Evolutionary conservation across 768 basidiomycete genomes (phyloP).

Genomic region (Psilocybe sp.): DNA sequence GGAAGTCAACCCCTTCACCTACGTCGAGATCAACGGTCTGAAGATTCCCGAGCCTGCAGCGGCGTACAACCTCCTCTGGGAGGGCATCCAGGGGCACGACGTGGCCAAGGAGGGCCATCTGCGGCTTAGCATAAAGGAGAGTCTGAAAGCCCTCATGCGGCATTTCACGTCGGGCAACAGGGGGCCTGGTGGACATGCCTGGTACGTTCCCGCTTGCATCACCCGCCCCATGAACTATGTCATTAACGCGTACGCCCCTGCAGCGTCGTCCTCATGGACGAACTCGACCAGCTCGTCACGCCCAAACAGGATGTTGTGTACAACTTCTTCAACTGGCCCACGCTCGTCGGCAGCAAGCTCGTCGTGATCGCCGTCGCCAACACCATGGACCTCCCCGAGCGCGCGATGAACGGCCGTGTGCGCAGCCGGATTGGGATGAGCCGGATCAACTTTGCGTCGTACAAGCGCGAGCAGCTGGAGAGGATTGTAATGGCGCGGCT

Average conservation of each 20-base stretch:
- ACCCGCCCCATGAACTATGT: too few relatives aligned
- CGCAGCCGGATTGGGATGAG: slow-evolving; percentile 89
- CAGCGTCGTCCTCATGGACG: slow-evolving; percentile 97
- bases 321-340: slow-evolving; percentile 99
- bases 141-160: slow-evolving; percentile 70
- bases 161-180: slow-evolving; percentile 71
- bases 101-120: slow-evolving; percentile 58
- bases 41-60: slow-evolving; percentile 90
- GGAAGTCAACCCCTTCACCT: slow-evolving; percentile 94
- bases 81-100: slow-evolving; percentile 83
- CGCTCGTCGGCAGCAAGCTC: slow-evolving; percentile 80
- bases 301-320: slow-evolving; percentile 98
- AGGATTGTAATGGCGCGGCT: slow-evolving; percentile 87
- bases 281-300: slow-evolving; percentile 95
- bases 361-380: slow-evolving; percentile 97
- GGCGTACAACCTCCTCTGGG: slow-evolving; percentile 91
- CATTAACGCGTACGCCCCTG: slow-evolving; percentile 5
- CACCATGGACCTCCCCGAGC: slow-evolving; percentile 96
- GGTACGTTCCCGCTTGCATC: too few relatives aligned
- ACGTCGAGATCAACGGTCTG: slow-evolving; percentile 97
- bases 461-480: slow-evolving; percentile 72
- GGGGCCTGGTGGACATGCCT: slow-evolving; percentile 85
- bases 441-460: slow-evolving; percentile 91
- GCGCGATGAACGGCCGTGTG: slow-evolving; percentile 90
- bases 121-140: slow-evolving; percentile 74